Conservation (phyloP, 2,329 filamentous ascomycete species). For the Fusarium subglutinans region DNA sequence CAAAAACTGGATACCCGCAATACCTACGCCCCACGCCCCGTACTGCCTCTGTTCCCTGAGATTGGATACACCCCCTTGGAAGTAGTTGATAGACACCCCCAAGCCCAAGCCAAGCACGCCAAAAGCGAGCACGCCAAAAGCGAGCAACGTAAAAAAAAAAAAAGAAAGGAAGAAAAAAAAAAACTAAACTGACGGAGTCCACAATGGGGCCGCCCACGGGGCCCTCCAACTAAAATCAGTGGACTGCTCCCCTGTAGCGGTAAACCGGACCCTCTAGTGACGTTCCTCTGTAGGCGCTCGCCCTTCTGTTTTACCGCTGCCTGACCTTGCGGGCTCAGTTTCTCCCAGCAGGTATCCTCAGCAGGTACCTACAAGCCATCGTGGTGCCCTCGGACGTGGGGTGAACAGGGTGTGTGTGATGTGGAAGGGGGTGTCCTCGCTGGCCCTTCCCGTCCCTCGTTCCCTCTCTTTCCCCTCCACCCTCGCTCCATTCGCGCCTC, state of each 20-base stretch:
- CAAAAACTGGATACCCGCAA: constrained; percentile 16
- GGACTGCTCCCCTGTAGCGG: constrained; percentile 27
- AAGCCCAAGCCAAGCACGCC: neutral
- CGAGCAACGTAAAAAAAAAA: too few relatives aligned
- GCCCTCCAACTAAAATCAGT: constrained; percentile 17
- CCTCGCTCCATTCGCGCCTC: constrained; percentile 36
- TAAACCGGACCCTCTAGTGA: constrained; percentile 31
- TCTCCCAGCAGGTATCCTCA: constrained; percentile 41
- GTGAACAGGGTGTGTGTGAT: constrained; percentile 12
- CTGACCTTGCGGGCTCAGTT: constrained; percentile 34
- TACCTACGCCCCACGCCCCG: constrained; percentile 33
- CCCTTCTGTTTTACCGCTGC: constrained; percentile 42
- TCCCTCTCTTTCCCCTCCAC: constrained; percentile 35
- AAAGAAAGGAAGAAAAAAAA: neutral
- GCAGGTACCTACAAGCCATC: constrained; percentile 28
- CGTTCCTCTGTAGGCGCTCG: constrained; percentile 25
- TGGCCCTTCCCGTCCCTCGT: constrained; percentile 34
- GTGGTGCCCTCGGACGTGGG: constrained; percentile 27
- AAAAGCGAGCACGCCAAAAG: neutral
- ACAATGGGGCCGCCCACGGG: constrained; percentile 30
- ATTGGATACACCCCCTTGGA: constrained; percentile 12
- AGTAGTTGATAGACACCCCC: constrained; percentile 8
- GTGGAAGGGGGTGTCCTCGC: neutral
- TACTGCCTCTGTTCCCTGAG: constrained; percentile 8
- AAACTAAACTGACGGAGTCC: constrained; percentile 9